Conservation (phyloP, 139 green algal genomes). For the Tetraselmis chui region DNA sequence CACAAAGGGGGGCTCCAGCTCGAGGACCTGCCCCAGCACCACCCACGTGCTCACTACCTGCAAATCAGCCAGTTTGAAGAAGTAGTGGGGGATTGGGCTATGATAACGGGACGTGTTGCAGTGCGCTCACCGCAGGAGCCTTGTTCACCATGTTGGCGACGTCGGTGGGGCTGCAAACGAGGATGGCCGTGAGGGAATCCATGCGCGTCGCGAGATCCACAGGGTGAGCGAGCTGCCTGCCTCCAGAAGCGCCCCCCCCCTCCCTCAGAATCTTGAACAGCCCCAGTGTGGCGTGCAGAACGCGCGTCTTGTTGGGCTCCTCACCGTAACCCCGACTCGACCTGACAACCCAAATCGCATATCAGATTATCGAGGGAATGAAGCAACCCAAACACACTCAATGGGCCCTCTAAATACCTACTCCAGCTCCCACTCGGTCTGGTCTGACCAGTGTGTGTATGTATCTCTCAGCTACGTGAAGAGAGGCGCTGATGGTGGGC, state of each 20-base stretch:
- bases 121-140: neutral
- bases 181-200: neutral
- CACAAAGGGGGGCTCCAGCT: neutral
- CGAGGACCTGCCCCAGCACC: neutral
- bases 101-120: too few species aligned
- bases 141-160: neutral
- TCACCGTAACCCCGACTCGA: neutral
- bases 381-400: too few species aligned
- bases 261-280: neutral
- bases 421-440: too few species aligned
- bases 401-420: too few species aligned
- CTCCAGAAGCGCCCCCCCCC: neutral
- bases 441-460: too few species aligned
- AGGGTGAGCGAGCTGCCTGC: neutral
- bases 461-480: too few species aligned
- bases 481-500: too few species aligned
- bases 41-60: neutral
- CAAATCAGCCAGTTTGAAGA: too few species aligned
- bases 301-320: neutral
- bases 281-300: neutral
- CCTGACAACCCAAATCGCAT: too few species aligned
- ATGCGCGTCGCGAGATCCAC: neutral
- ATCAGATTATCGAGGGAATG: too few species aligned
- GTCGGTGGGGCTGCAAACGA: neutral
- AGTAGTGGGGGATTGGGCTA: too few species aligned